Base-by-base conservation (phyloP, 768 basidiomycete genomes). In the Fomitopsis serialis region DNA sequence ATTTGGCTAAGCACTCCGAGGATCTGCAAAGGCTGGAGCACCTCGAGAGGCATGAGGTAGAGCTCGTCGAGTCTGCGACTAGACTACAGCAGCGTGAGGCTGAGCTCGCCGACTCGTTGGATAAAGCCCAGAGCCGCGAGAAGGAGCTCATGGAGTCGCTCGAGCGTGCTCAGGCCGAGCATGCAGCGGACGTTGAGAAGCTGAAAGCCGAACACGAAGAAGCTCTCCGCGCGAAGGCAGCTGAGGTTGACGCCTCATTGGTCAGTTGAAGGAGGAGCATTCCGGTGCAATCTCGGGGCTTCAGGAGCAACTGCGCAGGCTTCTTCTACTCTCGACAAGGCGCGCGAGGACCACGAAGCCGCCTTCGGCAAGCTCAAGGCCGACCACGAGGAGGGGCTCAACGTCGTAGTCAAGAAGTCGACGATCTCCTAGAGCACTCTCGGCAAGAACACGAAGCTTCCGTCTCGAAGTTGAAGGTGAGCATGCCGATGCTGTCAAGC, bases 381-480 rank as follows among this genome's bases (percentile, higher is more conserved):
- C 11, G 66, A 70, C 36, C 72, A 74, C 43, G 68, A 67, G 19
- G 63, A 66, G 32, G 70, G 69, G 48, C 70, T 91, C 17, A 72
- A 32, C 70, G 72, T 19, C 77, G 77, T 51, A 73, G 79, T 19
- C 74, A 80, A 48, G 84, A 85, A 60, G 84, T 77, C 22, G 75
- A 75, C 45, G 71, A 72, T 8, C 58, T 72, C 13, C 74, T 91
- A 15, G 72, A 75, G 52, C 72, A 66, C n/a, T 70, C 78, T 9
- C 72, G 69, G 19, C 70, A 77, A 45, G 79, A 83, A 51, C 84
- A 89, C 57, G 78, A 78, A 53, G 74, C 72, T 35, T 61, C 70
- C 6, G 49, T 88, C 15, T 64, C 69, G 36, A 80, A 78, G 65
- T 81, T 79, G 63, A 80, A 82, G 35, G 78, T 80, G 84, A 82